Conservation (phyloP, 805 yeast species). For the Cyberlindnera nakhonratchasimensis region DNA sequence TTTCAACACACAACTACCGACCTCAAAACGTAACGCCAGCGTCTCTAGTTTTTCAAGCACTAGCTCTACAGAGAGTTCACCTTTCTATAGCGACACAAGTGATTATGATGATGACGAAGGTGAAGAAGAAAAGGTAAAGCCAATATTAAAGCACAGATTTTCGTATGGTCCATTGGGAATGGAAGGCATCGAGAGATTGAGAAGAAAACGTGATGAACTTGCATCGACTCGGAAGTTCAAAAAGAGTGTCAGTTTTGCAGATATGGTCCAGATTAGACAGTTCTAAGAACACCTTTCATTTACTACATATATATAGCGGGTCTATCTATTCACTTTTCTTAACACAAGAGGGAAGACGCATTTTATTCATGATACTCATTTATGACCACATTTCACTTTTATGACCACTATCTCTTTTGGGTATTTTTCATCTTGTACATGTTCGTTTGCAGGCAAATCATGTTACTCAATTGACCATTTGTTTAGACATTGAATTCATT, state of each 20-base stretch:
- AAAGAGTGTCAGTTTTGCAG: conserved; percentile 28
- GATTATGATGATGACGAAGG: conserved; percentile 16
- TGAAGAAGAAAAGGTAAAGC: conserved; percentile 13
- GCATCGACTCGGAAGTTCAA: conserved; percentile 3
- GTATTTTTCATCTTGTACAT: too few species aligned
- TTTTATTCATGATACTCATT: too few species aligned
- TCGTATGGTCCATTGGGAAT: conserved; percentile 13
- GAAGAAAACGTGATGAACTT: not conserved
- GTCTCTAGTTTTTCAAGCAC: conserved; percentile 11
- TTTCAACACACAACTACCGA: not conserved
- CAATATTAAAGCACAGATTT: conserved; percentile 21
- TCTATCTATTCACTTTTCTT: too few species aligned
- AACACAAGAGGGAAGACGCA: too few species aligned
- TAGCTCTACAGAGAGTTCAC: conserved; percentile 11
- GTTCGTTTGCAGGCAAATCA: too few species aligned
- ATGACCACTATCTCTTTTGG: too few species aligned
- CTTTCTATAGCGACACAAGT: conserved; percentile 15
- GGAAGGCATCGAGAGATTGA: conserved; percentile 10
- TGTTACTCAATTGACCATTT: too few species aligned
- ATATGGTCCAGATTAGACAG: conserved; percentile 28
- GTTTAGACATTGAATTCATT: too few species aligned
- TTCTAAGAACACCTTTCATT: too few species aligned
- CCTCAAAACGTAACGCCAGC: conserved; percentile 8
- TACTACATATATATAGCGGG: too few species aligned
- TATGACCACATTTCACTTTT: too few species aligned